phyloP scores from a whole-genome alignment of 208 protist species.

The Trypanosoma vivax region DNA sequence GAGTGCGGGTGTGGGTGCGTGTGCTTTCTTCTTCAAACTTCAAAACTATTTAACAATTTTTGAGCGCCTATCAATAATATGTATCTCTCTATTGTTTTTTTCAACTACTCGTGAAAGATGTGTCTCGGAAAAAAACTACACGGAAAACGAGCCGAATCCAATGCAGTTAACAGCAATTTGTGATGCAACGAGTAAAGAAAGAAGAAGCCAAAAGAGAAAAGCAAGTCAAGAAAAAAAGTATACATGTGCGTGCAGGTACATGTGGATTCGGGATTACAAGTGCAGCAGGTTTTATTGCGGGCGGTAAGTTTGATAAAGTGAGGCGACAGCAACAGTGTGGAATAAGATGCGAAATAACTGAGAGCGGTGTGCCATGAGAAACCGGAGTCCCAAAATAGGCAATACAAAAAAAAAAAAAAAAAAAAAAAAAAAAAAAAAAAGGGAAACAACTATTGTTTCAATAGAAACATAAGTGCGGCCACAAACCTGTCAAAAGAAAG shows the following conservation, averaged over 20 bases:
- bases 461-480: slow-evolving; percentile 15
- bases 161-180: no score
- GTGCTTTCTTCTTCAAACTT: not conserved
- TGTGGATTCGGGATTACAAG: no score
- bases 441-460: slow-evolving; percentile 6
- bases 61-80: no score
- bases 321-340: not conserved
- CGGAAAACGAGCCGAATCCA: no score
- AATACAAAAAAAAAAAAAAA: slow-evolving; percentile 10
- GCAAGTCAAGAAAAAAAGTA: no score
- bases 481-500: slow-evolving; percentile 24
- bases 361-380: not conserved
- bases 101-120: no score
- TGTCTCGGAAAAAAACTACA: no score
- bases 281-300: no score
- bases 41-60: not conserved
- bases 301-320: not conserved
- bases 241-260: no score
- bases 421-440: slow-evolving; percentile 9
- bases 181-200: no score
- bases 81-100: not conserved
- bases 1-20: no score
- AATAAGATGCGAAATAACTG: slow-evolving; percentile 7
- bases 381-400: not conserved
- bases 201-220: no score